Conservation (phyloP, 1,284 basidiomycete genomes). For the Termitomyces sp. region DNA sequence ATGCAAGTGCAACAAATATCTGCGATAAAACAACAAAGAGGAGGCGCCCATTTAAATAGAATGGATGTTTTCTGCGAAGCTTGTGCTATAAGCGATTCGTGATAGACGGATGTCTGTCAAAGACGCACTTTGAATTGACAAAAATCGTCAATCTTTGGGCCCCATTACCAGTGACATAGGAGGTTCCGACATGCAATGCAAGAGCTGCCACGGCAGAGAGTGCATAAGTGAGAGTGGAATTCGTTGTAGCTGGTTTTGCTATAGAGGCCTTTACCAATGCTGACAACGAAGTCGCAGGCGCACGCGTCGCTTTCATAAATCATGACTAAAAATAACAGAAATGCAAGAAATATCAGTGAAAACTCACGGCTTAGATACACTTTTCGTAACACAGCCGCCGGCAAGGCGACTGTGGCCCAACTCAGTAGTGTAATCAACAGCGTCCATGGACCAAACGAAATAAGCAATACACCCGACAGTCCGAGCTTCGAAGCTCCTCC, state of each 20-base stretch:
- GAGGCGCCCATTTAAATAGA: slow-evolving; percentile 61
- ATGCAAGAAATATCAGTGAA: not conserved
- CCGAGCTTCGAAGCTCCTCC: slow-evolving; percentile 29
- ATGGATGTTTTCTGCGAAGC: slow-evolving; percentile 55
- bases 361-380: slow-evolving; percentile 47
- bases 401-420: slow-evolving; percentile 37
- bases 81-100: not conserved
- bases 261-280: slow-evolving; percentile 40
- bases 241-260: slow-evolving; percentile 40
- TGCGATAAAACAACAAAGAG: slow-evolving; percentile 56
- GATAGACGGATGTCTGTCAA: not conserved
- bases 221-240: slow-evolving; percentile 38
- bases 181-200: slow-evolving; percentile 34
- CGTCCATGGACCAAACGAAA: slow-evolving; percentile 35
- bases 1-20: slow-evolving; percentile 37
- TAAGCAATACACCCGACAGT: slow-evolving; percentile 26
- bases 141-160: slow-evolving; percentile 41
- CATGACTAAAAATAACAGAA: not conserved
- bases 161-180: slow-evolving; percentile 28
- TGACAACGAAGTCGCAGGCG: slow-evolving; percentile 46
- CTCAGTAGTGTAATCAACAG: slow-evolving; percentile 24
- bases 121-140: slow-evolving; percentile 56
- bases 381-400: slow-evolving; percentile 51
- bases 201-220: slow-evolving; percentile 39
- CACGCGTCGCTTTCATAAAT: slow-evolving; percentile 36